A percentile compares a stretch with the other conserved stretches of the same genome.
Conservation (phyloP, 2,329 filamentous ascomycete genomes). For the Ophiostoma montium region DNA sequence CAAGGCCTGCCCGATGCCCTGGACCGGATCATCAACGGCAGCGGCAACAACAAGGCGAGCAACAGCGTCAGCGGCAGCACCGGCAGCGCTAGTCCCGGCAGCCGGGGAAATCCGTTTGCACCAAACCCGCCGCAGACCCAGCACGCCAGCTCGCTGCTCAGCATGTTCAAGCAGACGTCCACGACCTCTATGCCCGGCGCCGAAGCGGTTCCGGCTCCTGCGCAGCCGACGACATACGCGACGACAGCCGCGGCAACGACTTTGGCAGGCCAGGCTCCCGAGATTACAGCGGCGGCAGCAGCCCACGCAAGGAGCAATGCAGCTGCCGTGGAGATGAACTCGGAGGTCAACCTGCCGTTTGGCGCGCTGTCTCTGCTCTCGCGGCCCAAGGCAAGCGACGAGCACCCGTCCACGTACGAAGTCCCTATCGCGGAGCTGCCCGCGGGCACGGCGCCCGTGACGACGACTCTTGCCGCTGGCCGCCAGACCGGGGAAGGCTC, state of each 20-base stretch:
- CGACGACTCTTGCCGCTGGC: not conserved
- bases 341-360: conserved; percentile 25
- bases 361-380: conserved; percentile 25
- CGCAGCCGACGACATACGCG: conserved; percentile 1
- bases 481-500: conserved; percentile 1
- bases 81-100: not conserved
- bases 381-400: conserved; percentile 17
- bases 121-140: conserved; percentile 1
- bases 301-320: conserved; percentile 18
- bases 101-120: not conserved
- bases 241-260: conserved; percentile 6
- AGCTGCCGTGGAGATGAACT: conserved; percentile 20
- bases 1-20: not conserved
- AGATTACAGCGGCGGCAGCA: conserved; percentile 14
- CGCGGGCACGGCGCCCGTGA: not conserved
- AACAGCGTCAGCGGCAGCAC: not conserved
- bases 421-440: conserved; percentile 5
- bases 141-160: conserved; percentile 12
- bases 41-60: not conserved
- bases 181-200: not conserved
- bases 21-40: conserved; percentile 2
- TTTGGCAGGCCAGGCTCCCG: not conserved
- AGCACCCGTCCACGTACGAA: not conserved
- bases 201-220: not conserved
- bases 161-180: conserved; percentile 30